Percentiles rank a stretch among this genome's conserved stretches.
Conservation (phyloP, 1,284 basidiomycete genomes). For the Neonothopanus nambi region DNA sequence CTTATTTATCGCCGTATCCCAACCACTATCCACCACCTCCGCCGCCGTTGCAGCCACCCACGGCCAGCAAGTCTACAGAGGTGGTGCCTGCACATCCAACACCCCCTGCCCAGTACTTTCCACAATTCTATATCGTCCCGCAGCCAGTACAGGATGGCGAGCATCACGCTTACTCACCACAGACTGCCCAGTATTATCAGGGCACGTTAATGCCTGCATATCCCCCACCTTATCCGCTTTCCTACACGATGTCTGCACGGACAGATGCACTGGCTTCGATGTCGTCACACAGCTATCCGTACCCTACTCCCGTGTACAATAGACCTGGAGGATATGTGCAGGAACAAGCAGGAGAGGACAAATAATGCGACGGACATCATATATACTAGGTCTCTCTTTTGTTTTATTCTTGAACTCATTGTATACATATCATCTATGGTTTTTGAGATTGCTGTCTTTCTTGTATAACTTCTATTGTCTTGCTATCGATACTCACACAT, state of each 20-base stretch:
- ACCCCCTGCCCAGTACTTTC: conserved; percentile 1
- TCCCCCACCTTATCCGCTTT: not conserved
- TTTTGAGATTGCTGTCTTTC: conserved; percentile 1
- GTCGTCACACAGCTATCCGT: not conserved
- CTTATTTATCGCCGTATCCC: conserved; percentile 41
- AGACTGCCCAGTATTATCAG: no score
- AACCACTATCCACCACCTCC: conserved; percentile 48
- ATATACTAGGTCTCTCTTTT: not conserved
- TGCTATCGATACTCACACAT: no score
- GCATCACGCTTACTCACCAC: no score
- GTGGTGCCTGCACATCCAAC: not conserved
- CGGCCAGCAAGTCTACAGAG: no score
- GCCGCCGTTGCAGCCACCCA: conserved; percentile 23
- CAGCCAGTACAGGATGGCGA: no score
- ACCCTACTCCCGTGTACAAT: not conserved
- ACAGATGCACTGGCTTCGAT: not conserved
- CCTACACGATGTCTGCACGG: not conserved
- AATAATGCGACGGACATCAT: not conserved
- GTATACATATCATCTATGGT: not conserved
- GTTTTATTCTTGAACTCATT: not conserved
- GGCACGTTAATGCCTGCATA: not conserved
- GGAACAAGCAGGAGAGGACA: not conserved
- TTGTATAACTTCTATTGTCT: not conserved
- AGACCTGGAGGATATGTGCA: conserved; percentile 3
- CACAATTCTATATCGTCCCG: not conserved